These are phyloP conservation scores for Sapria himalayana DNA, from an alignment of 345 rosid genomes.

Conservation along the genomic window DNA sequence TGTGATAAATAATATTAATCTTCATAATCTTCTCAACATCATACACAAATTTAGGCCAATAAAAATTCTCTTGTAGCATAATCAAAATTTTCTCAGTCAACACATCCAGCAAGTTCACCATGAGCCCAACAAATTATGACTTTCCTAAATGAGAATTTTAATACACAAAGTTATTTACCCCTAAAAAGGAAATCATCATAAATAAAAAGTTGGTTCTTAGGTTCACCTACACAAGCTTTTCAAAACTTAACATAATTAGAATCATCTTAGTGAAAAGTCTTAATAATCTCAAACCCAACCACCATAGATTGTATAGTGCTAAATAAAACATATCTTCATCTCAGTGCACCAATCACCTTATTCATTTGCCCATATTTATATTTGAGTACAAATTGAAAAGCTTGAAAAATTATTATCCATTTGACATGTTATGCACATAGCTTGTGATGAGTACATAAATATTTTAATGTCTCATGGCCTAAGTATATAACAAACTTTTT, in stretches of 20 bases:
- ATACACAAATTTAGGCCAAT: neutral
- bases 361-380: neutral
- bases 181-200: neutral
- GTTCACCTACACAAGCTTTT: too few relatives aligned
- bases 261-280: neutral
- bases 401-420: neutral
- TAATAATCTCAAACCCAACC: neutral
- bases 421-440: neutral
- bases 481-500: neutral
- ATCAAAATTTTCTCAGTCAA: neutral
- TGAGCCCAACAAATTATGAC: neutral
- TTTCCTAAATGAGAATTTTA: neutral
- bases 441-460: neutral
- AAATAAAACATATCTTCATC: neutral
- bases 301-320: neutral
- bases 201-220: neutral
- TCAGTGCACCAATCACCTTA: neutral
- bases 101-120: neutral
- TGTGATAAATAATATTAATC: too few relatives aligned
- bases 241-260: neutral
- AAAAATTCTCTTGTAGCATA: neutral
- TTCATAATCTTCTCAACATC: too few relatives aligned
- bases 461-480: conserved; percentile 2
- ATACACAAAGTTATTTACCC: neutral
- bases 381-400: neutral